Percentiles rank a stretch among this genome's conserved stretches.
Evolutionary conservation across 2,329 filamentous ascomycete genomes (phyloP).

Genomic region (Bipolaris gigantea): DNA sequence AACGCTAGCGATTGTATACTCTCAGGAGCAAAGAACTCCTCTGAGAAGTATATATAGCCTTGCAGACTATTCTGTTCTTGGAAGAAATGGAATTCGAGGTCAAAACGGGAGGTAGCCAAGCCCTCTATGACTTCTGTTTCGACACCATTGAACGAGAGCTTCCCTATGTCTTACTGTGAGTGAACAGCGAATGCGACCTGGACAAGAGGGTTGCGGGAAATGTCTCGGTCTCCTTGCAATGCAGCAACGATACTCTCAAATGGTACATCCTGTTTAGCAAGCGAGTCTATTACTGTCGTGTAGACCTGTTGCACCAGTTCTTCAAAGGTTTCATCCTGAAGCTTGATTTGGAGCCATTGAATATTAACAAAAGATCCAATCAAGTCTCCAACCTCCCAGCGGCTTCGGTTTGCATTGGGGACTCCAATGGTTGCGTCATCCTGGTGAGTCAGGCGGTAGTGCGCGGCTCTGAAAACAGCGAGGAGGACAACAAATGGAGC

Average conservation of each 20-base stretch:
- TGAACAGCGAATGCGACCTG: conserved; percentile 1
- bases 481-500: conserved; percentile 9
- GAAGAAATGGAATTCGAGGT: conserved; percentile 3
- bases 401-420: conserved; percentile 7
- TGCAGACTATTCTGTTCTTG: neutral
- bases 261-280: neutral
- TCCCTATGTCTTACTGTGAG: neutral
- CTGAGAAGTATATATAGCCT: neutral
- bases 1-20: conserved; percentile 1
- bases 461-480: conserved; percentile 8
- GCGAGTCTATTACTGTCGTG: neutral
- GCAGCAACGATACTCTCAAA: conserved; percentile 3
- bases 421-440: conserved; percentile 10
- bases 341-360: conserved; percentile 10
- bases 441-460: conserved; percentile 9
- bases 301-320: conserved; percentile 3
- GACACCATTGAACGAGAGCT: neutral
- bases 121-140: neutral
- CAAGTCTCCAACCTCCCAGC: conserved; percentile 8
- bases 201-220: neutral
- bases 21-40: conserved; percentile 5
- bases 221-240: neutral
- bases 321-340: conserved; percentile 8
- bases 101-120: neutral
- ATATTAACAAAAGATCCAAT: conserved; percentile 18